Evolutionary conservation across 768 basidiomycete genomes (phyloP).

Genomic region (Collybia nuda): DNA sequence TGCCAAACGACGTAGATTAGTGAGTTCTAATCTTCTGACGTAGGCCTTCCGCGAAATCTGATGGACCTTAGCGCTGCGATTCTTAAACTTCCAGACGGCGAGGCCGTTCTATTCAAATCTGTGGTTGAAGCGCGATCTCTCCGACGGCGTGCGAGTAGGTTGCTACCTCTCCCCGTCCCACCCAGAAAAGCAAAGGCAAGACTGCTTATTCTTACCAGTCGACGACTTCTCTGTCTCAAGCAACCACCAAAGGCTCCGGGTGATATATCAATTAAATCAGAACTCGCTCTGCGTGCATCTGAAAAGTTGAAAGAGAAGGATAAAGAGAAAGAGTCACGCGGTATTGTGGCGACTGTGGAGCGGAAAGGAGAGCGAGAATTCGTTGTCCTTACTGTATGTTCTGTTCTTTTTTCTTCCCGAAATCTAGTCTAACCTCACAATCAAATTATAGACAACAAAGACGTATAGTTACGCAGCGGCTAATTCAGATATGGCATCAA

Average conservation of each 20-base stretch:
- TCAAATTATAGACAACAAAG: slow-evolving; percentile 40
- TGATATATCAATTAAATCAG: slow-evolving; percentile 46
- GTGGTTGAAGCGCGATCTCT: slow-evolving; percentile 53
- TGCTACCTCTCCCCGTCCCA: slow-evolving; percentile 49
- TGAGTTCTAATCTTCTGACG: slow-evolving; percentile 22
- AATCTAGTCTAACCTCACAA: background rate
- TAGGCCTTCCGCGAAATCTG: background rate
- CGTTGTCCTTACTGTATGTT: slow-evolving; percentile 57
- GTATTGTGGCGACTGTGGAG: slow-evolving; percentile 45
- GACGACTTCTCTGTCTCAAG: slow-evolving; percentile 59
- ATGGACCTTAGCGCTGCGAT: slow-evolving; percentile 26
- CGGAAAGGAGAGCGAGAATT: slow-evolving; percentile 59
- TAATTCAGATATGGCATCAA: slow-evolving; percentile 28
- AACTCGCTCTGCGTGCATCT: slow-evolving; percentile 41
- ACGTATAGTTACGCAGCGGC: slow-evolving; percentile 41
- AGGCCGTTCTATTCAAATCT: slow-evolving; percentile 49
- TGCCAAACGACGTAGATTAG: slow-evolving; percentile 40
- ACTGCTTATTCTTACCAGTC: slow-evolving; percentile 56
- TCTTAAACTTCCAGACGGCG: slow-evolving; percentile 39
- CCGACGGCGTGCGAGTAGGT: slow-evolving; percentile 55
- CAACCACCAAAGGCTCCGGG: slow-evolving; percentile 29
- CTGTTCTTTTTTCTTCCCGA: background rate
- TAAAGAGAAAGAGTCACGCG: slow-evolving; percentile 45
- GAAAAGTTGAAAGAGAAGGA: slow-evolving; percentile 38
- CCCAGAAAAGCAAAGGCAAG: slow-evolving; percentile 51